Conservation (phyloP, 257 asterid genomes). For the Scutellaria minor region DNA sequence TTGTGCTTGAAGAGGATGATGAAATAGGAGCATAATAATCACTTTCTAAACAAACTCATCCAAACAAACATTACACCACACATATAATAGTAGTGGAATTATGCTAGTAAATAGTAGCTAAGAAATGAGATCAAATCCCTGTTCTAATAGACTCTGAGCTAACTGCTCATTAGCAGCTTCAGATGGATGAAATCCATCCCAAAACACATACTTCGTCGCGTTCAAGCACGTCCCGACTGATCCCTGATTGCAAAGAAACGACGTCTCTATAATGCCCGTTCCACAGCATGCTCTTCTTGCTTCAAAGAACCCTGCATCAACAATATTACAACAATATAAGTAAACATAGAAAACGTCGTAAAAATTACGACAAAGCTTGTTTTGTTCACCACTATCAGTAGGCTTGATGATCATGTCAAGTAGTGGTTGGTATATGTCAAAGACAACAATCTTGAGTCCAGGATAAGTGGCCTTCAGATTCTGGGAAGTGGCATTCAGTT, state of each 20-base stretch:
- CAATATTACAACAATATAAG: neutral
- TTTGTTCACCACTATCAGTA: conserved; percentile 53
- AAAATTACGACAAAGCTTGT: neutral
- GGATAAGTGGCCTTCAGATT: conserved; percentile 56
- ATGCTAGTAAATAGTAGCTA: conserved; percentile 30
- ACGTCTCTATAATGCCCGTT: conserved; percentile 68
- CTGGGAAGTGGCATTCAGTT: conserved; percentile 65
- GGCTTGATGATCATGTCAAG: conserved; percentile 63
- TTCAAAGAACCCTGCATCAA: conserved; percentile 66
- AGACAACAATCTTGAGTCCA: conserved; percentile 78
- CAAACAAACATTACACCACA: too few species aligned
- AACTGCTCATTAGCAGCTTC: conserved; percentile 70
- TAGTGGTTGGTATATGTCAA: conserved; percentile 78
- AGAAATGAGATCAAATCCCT: conserved; percentile 76
- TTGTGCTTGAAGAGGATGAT: too few species aligned
- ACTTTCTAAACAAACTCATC: too few species aligned
- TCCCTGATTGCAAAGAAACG: conserved; percentile 64
- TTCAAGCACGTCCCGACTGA: conserved; percentile 81
- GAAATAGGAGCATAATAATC: too few species aligned
- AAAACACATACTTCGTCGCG: conserved; percentile 73
- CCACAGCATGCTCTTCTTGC: conserved; percentile 84
- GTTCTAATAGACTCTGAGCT: conserved; percentile 65
- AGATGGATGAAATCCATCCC: conserved; percentile 88
- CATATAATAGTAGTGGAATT: conserved; percentile 22
- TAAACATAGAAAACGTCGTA: neutral